These are phyloP conservation scores for Helianthus annuus DNA, from an alignment of 129 eudicot species.

Conservation along the genomic window DNA sequence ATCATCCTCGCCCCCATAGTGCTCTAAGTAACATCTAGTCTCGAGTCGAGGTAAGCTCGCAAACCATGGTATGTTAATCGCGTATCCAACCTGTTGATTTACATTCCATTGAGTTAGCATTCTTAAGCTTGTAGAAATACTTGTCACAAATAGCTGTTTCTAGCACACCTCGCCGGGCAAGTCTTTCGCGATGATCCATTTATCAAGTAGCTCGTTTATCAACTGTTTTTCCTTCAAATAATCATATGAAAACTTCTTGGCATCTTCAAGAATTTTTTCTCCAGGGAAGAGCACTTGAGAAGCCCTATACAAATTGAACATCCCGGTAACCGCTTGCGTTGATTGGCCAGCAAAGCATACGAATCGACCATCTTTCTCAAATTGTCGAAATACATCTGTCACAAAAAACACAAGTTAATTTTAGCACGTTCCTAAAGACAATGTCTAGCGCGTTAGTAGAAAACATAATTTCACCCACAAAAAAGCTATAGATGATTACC, in stretches of 20 bases:
- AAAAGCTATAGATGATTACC: no score
- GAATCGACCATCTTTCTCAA: conserved; percentile 72
- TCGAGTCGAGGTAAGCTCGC: conserved; percentile 86
- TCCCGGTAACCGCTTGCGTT: conserved; percentile 93
- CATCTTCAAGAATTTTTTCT: conserved; percentile 69
- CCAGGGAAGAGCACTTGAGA: conserved; percentile 70
- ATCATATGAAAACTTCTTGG: conserved; percentile 52
- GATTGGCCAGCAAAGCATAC: conserved; percentile 78
- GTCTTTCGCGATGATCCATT: conserved; percentile 92
- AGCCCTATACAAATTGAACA: conserved; percentile 80
- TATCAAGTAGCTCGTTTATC: conserved; percentile 66
- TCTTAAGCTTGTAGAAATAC: not conserved
- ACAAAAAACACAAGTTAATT: not conserved
- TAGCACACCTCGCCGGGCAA: conserved; percentile 82
- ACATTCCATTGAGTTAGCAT: not conserved
- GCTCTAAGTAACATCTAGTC: conserved; percentile 76
- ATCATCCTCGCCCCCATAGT: conserved; percentile 87
- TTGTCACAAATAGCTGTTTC: not conserved
- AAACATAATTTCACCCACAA: not conserved
- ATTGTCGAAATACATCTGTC: conserved; percentile 71
- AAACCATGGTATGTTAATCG: conserved; percentile 84
- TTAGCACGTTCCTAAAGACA: no score
- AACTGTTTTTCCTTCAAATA: conserved; percentile 63
- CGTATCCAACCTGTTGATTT: conserved; percentile 68
- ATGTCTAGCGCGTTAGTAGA: no score